These are phyloP conservation scores for Fomitopsis pinicola DNA, from an alignment of 1,284 basidiomycete species.

Conservation along the genomic window DNA sequence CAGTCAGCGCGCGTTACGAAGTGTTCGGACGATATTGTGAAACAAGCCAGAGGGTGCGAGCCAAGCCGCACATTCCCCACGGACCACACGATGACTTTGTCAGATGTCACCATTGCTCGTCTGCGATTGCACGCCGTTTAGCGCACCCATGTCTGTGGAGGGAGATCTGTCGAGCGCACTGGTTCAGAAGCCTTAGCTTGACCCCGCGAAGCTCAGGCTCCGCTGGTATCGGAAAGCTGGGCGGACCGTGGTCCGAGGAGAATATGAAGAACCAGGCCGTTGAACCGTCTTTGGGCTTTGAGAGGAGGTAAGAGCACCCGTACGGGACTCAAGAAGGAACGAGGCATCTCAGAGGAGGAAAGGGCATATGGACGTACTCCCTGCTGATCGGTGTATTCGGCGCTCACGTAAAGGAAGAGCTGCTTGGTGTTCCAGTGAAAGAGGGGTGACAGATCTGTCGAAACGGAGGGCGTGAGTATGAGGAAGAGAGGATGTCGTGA, in stretches of 20 bases:
- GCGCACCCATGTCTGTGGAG: not conserved
- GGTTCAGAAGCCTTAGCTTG: not conserved
- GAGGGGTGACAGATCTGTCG: conserved; percentile 68
- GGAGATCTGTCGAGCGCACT: not conserved
- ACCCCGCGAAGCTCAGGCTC: not conserved
- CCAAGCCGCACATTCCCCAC: not conserved
- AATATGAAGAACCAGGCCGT: not conserved
- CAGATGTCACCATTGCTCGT: not conserved
- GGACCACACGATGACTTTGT: not conserved
- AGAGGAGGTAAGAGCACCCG: not conserved
- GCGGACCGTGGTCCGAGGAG: not conserved
- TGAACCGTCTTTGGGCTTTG: not conserved
- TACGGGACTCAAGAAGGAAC: not conserved
- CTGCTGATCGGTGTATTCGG: conserved; percentile 69
- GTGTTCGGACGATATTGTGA: not conserved
- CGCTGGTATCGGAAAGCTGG: not conserved
- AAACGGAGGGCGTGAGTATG: not conserved
- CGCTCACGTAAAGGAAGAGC: conserved; percentile 80
- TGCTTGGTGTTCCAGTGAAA: conserved; percentile 97
- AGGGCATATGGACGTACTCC: conserved; percentile 47
- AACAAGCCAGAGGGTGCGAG: not conserved
- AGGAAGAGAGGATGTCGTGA: not conserved
- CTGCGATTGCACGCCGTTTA: not conserved
- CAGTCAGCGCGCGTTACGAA: not conserved
- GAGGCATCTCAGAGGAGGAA: not conserved